These are phyloP conservation scores for Cyclospora cayetanensis DNA, from an alignment of 169 alveolate genomes.

Conservation along the genomic window DNA sequence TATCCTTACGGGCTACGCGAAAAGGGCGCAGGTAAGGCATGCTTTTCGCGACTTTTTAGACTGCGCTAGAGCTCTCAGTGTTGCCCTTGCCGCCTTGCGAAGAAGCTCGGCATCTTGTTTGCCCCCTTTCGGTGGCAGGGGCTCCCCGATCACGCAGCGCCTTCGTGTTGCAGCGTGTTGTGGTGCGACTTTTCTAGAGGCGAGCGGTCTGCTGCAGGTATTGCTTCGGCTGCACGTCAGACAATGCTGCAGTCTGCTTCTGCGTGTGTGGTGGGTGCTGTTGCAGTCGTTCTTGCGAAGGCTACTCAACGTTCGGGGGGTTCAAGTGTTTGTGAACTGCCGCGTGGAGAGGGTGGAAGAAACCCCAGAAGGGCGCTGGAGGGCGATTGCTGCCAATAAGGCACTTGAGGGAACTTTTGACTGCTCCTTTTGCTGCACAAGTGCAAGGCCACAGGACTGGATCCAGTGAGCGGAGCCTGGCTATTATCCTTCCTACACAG, in stretches of 20 bases:
- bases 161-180: too few relatives aligned
- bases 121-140: too few relatives aligned
- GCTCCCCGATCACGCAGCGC: too few relatives aligned
- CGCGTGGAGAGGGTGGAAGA: conserved; percentile 7
- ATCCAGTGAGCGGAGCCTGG: conserved; percentile 9
- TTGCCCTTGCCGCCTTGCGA: too few relatives aligned
- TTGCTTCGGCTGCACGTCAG: too few relatives aligned
- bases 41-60: too few relatives aligned
- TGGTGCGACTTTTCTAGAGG: too few relatives aligned
- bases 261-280: conserved; percentile 21
- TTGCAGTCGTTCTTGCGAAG: background rate
- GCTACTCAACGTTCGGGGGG: background rate
- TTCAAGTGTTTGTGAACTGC: background rate
- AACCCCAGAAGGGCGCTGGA: background rate
- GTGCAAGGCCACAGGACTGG: conserved; percentile 11
- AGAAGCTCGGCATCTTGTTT: too few relatives aligned
- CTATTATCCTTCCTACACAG: too few relatives aligned
- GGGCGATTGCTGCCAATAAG: background rate
- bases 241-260: background rate
- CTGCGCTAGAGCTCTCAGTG: too few relatives aligned
- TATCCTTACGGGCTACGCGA: conserved; percentile 20
- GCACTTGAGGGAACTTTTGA: background rate
- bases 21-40: background rate
- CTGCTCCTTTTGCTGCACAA: conserved; percentile 35
- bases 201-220: too few relatives aligned